These are phyloP conservation scores for Cucumis sativus DNA, from an alignment of 306 rosid species.

Conservation along the genomic window DNA sequence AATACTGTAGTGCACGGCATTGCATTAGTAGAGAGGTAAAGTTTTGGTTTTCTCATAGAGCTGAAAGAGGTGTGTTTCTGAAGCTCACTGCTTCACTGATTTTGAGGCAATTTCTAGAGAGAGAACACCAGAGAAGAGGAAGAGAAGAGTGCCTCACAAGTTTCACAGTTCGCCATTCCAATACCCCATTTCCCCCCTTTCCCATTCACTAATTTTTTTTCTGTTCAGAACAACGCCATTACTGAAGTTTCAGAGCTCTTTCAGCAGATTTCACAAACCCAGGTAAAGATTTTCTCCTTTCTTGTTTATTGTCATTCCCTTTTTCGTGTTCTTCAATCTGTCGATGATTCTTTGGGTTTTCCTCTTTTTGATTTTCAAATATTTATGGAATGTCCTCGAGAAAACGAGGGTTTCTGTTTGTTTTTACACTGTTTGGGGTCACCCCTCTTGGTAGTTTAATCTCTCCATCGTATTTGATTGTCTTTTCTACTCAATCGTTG, in stretches of 20 bases:
- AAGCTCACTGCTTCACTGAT: slow-evolving; percentile 75
- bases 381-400: background rate
- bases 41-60: background rate
- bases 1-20: slow-evolving; percentile 4
- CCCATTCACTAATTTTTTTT: background rate
- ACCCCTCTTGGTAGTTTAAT: background rate
- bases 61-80: slow-evolving; percentile 5
- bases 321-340: background rate
- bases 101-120: slow-evolving; percentile 56
- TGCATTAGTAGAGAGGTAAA: slow-evolving; percentile 4
- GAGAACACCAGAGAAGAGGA: slow-evolving; percentile 1
- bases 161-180: background rate
- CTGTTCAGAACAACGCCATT: background rate
- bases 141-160: slow-evolving; percentile 1
- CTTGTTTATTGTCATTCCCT: background rate
- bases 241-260: background rate
- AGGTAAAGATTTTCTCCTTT: background rate
- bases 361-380: background rate
- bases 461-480: background rate
- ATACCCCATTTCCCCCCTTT: background rate
- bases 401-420: background rate
- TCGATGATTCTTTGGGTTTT: background rate
- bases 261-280: background rate
- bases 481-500: background rate
- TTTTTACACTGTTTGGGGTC: background rate